A percentile compares a stretch with the other conserved stretches of the same genome.
Evolutionary conservation across 73 alveolate species (phyloP).

Genomic region (Paramecium pentaurelia): DNA sequence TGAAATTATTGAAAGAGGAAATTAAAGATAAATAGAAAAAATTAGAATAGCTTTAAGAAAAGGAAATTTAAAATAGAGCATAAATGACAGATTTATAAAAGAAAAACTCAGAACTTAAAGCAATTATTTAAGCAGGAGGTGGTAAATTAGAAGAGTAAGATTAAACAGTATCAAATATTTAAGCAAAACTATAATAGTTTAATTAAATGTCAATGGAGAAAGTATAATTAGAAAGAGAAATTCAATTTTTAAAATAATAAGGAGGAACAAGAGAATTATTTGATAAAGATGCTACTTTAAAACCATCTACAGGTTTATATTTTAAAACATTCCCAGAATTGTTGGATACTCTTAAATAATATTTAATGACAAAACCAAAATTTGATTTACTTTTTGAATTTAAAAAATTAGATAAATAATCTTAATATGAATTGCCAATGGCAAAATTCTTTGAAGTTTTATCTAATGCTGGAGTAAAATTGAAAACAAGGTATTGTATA

Average conservation of each 20-base stretch:
- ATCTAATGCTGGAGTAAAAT: not conserved
- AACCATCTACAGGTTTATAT: not conserved
- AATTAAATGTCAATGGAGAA: constrained; percentile 23
- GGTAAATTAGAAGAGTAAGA: constrained; percentile 37
- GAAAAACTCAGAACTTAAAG: constrained; percentile 11
- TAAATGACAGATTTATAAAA: not conserved
- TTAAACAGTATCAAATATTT: not conserved
- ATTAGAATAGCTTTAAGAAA: constrained; percentile 8
- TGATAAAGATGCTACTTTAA: constrained; percentile 26
- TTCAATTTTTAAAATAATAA: not conserved
- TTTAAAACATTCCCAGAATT: not conserved
- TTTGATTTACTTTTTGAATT: not conserved
- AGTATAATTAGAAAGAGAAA: not conserved
- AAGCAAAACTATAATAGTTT: not conserved
- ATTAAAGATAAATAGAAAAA: not conserved
- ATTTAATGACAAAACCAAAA: constrained; percentile 26
- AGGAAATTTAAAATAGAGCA: constrained; percentile 35
- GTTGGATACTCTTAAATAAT: not conserved
- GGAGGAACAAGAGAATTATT: not conserved
- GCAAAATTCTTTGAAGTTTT: not conserved
- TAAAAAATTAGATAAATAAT: not conserved
- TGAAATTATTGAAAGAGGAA: not conserved
- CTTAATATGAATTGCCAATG: not conserved
- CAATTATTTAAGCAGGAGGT: constrained; percentile 34
- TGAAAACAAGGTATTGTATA: not conserved